Evolutionary conservation across 805 yeast species (phyloP).

Genomic region (Barnettozyma wickerhamii): DNA sequence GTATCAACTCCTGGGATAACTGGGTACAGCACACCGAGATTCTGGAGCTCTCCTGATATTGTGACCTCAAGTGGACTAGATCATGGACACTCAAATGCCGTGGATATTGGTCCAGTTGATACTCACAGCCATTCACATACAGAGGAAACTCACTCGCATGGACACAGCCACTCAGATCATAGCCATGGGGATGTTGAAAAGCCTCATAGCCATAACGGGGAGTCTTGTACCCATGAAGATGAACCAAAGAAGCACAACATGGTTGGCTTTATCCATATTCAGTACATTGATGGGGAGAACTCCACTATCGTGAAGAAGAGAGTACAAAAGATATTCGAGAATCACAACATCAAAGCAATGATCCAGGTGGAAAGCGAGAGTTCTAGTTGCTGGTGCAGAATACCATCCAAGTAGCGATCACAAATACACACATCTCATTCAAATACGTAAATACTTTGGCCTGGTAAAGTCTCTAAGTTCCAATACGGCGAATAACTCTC

Average conservation of each 20-base stretch:
- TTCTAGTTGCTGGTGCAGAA: constrained; percentile 66
- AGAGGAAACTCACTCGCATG: constrained; percentile 5
- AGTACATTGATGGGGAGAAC: constrained; percentile 61
- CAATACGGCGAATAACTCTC: constrained; percentile 42
- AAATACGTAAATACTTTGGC: background rate
- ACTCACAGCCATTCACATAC: background rate
- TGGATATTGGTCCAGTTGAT: constrained; percentile 3
- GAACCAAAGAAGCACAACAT: constrained; percentile 30
- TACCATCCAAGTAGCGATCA: constrained; percentile 6
- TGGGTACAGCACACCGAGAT: constrained; percentile 84
- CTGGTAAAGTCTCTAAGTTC: background rate
- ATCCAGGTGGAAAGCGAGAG: constrained; percentile 66
- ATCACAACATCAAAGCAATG: constrained; percentile 47
- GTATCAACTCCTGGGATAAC: constrained; percentile 72
- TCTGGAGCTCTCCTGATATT: constrained; percentile 64
- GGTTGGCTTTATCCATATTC: constrained; percentile 82
- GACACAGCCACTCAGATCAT: constrained; percentile 5
- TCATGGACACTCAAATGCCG: constrained; percentile 24
- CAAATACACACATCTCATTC: background rate
- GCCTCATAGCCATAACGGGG: too few relatives aligned
- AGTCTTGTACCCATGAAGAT: constrained; percentile 13
- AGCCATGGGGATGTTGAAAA: constrained; percentile 32
- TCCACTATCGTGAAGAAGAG: constrained; percentile 54
- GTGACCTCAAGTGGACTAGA: constrained; percentile 19
- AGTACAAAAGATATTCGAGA: constrained; percentile 50